Conservation (phyloP, 805 yeast genomes). For the Naumovozyma dairenensis region DNA sequence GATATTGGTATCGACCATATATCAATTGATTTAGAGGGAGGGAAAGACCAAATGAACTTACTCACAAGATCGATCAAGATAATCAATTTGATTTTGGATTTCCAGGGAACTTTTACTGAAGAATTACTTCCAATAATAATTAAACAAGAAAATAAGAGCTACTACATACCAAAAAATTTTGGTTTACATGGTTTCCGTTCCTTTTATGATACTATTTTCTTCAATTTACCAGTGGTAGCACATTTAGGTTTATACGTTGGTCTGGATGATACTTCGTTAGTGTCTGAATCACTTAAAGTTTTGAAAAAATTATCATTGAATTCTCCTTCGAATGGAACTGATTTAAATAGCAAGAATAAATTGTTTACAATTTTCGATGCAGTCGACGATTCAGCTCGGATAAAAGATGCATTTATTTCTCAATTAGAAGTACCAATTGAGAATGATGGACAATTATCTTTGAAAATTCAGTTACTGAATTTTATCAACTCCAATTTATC, state of each 20-base stretch:
- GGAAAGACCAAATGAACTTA: conserved; percentile 25
- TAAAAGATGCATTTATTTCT: conserved; percentile 60
- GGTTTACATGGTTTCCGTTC: conserved; percentile 55
- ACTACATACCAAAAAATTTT: conserved; percentile 26
- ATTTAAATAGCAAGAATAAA: conserved; percentile 44
- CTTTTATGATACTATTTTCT: conserved; percentile 62
- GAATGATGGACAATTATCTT: conserved; percentile 31
- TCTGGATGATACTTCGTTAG: conserved; percentile 38
- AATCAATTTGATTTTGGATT: conserved; percentile 36
- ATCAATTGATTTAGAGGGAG: conserved; percentile 15
- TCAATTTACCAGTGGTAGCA: conserved; percentile 61
- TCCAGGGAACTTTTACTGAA: conserved; percentile 51
- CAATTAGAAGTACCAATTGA: conserved; percentile 46
- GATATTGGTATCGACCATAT: conserved; percentile 52
- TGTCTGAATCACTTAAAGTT: conserved; percentile 44
- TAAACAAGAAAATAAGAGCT: conserved; percentile 16
- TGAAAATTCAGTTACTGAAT: conserved; percentile 50
- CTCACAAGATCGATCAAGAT: conserved; percentile 37
- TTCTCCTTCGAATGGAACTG: conserved; percentile 21
- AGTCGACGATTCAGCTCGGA: conserved; percentile 66
- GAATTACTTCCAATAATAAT: conserved; percentile 30
- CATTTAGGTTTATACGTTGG: conserved; percentile 72
- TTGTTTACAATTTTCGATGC: conserved; percentile 63
- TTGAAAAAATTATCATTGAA: conserved; percentile 39
- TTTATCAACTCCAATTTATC: conserved; percentile 45